phyloP scores from a whole-genome alignment of 1,284 basidiomycete genomes.

The Calocybe gambosa region DNA sequence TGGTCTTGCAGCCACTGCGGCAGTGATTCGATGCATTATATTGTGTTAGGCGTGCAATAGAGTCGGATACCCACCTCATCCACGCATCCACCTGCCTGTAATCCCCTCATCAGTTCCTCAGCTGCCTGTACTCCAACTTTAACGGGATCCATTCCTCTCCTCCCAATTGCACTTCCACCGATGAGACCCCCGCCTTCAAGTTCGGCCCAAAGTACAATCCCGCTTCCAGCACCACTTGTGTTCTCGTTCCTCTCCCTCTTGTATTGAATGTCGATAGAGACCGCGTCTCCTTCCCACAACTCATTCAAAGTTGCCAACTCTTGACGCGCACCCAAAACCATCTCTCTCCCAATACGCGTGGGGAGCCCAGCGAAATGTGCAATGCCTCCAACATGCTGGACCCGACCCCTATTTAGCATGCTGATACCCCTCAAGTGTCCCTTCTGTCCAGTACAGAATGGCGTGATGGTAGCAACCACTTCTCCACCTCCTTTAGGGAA shows the following conservation, averaged over 20 bases:
- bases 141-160: constrained; percentile 37
- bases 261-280: constrained; percentile 36
- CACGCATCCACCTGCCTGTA: constrained; percentile 58
- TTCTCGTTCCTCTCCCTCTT: constrained; percentile 41
- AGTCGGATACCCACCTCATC: constrained; percentile 45
- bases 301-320: constrained; percentile 30
- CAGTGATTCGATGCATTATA: neutral
- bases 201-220: constrained; percentile 67
- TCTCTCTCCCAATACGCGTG: constrained; percentile 40
- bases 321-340: constrained; percentile 45
- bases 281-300: constrained; percentile 10
- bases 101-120: constrained; percentile 43
- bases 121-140: constrained; percentile 55
- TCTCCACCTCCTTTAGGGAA: constrained; percentile 66
- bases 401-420: constrained; percentile 47
- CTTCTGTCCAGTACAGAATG: constrained; percentile 20
- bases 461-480: constrained; percentile 39
- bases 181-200: constrained; percentile 57
- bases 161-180: constrained; percentile 58
- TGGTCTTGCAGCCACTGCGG: constrained; percentile 53
- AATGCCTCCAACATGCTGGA: constrained; percentile 45
- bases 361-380: constrained; percentile 62
- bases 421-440: constrained; percentile 40
- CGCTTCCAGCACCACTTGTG: constrained; percentile 55
- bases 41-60: neutral